phyloP scores from a whole-genome alignment of 306 rosid genomes.

The Inga leiocalycina region DNA sequence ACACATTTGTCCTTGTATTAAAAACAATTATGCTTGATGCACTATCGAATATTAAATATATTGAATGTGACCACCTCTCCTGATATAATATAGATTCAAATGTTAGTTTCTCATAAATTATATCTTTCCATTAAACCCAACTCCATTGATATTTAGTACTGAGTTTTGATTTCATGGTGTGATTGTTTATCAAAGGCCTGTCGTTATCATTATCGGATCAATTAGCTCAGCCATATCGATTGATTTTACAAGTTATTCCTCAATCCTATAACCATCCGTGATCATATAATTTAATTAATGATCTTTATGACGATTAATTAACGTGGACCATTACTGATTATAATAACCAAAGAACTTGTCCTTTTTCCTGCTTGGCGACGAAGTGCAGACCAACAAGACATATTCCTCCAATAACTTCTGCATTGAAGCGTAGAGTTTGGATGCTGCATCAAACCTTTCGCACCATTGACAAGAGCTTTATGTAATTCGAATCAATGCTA shows the following conservation, averaged over 20 bases:
- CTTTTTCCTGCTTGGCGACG: neutral
- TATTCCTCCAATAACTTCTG: slow-evolving; percentile 2
- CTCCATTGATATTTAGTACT: neutral
- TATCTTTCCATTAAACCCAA: too few species aligned
- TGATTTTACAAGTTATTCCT: neutral
- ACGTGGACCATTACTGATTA: neutral
- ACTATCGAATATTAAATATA: too few species aligned
- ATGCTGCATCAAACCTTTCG: neutral
- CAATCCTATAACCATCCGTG: neutral
- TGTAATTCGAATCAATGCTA: neutral
- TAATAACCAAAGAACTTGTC: neutral
- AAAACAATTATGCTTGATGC: too few species aligned
- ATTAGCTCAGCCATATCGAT: neutral
- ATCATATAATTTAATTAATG: neutral
- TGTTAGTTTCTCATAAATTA: too few species aligned
- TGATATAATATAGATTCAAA: too few species aligned
- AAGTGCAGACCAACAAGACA: neutral
- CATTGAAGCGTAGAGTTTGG: neutral
- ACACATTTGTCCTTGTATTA: too few species aligned
- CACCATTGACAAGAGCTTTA: neutral
- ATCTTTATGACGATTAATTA: neutral
- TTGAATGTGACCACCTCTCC: too few species aligned
- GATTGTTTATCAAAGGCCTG: neutral
- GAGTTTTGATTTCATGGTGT: neutral
- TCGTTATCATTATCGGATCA: neutral